Evolutionary conservation across 148 eudicot species (phyloP).

Genomic region (Chenopodium suecicum): DNA sequence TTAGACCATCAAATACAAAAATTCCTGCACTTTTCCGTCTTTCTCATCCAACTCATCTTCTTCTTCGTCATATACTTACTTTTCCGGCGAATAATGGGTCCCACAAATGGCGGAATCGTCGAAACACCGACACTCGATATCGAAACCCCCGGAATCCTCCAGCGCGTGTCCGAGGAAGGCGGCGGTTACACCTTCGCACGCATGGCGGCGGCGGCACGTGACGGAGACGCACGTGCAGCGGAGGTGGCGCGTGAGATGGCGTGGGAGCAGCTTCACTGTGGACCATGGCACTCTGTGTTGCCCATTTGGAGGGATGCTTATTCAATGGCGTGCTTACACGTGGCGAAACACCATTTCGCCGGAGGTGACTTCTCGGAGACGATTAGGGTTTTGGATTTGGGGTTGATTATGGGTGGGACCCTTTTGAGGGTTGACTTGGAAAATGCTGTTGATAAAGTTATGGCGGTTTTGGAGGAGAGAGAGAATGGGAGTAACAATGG

Average conservation of each 20-base stretch:
- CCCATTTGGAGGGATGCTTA: constrained; percentile 92
- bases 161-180: constrained; percentile 55
- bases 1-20: too few species aligned
- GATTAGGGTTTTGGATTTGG: constrained; percentile 70
- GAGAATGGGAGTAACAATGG: background rate
- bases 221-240: constrained; percentile 58
- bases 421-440: constrained; percentile 55
- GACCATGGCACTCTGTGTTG: constrained; percentile 82
- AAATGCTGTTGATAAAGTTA: constrained; percentile 38
- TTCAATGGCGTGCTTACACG: constrained; percentile 77
- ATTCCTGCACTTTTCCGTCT: background rate
- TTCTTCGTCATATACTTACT: background rate
- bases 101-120: constrained; percentile 19
- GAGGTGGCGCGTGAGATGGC: constrained; percentile 96
- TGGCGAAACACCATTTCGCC: constrained; percentile 48
- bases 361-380: constrained; percentile 50
- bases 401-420: constrained; percentile 88
- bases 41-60: background rate
- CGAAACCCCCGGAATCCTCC: constrained; percentile 41
- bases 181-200: constrained; percentile 83
- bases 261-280: constrained; percentile 98
- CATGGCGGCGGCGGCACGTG: constrained; percentile 43
- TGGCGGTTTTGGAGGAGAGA: constrained; percentile 15
- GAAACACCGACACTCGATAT: constrained; percentile 51
- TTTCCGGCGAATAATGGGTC: constrained; percentile 8